Evolutionary conservation across 805 yeast species (phyloP).

Genomic region (Barnettozyma vustinii): DNA sequence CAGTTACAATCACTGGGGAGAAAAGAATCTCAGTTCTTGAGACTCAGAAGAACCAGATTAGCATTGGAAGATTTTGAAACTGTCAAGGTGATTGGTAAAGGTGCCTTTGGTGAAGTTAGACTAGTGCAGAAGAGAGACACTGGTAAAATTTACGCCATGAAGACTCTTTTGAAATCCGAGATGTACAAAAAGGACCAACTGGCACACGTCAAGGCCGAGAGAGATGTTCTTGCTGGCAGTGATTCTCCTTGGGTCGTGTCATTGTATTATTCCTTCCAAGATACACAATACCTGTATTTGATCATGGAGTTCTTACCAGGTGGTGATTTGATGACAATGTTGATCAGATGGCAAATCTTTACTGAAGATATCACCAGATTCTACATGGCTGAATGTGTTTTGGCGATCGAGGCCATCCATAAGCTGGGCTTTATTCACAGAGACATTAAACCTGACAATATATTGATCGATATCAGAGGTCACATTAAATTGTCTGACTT

Average conservation of each 20-base stretch:
- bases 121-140: constrained; percentile 93
- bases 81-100: constrained; percentile 98
- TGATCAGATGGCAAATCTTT: constrained; percentile 88
- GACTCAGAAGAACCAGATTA: constrained; percentile 87
- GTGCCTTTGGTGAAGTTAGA: constrained; percentile 98
- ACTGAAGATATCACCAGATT: constrained; percentile 95
- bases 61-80: constrained; percentile 92
- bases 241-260: constrained; percentile 96
- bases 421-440: constrained; percentile 94
- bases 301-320: constrained; percentile 99
- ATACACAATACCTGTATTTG: constrained; percentile 78
- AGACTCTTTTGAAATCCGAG: constrained; percentile 80
- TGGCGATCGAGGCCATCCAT: constrained; percentile 90
- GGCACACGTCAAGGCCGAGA: constrained; percentile 90
- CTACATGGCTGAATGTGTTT: constrained; percentile 94
- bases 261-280: constrained; percentile 92
- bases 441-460: constrained; percentile 97
- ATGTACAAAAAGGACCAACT: constrained; percentile 89
- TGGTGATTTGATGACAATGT: constrained; percentile 92
- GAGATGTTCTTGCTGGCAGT: constrained; percentile 93
- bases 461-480: constrained; percentile 77
- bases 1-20: constrained; percentile 77
- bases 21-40: constrained; percentile 80
- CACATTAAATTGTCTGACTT: constrained; percentile 93
- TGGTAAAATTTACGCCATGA: constrained; percentile 90